Evolutionary conservation across 2,329 filamentous ascomycete genomes (phyloP), one percentile per base, ranked within the genome.

Genomic region (Cladosporium sp.): DNA sequence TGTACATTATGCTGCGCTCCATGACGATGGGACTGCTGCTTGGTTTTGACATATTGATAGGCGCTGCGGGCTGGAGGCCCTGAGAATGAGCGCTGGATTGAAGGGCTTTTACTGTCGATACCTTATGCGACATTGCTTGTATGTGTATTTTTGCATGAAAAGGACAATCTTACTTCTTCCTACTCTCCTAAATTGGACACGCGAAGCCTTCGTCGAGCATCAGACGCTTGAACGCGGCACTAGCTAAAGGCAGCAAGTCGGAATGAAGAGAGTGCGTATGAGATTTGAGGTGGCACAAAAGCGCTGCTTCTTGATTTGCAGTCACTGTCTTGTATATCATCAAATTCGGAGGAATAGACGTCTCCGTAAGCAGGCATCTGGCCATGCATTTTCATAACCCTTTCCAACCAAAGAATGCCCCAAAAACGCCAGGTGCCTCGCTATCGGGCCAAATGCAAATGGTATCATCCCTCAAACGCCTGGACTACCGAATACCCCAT

Each of bases 401-500:
- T 20, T 38, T 11, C 28, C 28, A 43, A 49, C 22, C 20, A 20
- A 47, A 37, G 37, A 14, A 22, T 15, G 11, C 20, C 36, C 19
- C 30, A 30, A 22, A 5, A 56, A 56, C 54, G 42, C 58, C 55
- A 28, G 22, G 25, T 49, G 40, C 57, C 9, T 51, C 64, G 63
- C 63, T 64, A 62, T 65, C 62, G 62, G 63, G 61, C 30, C 17
- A 25, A 59, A 56, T 56, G 36, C 38, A 47, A 59, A 22, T 55
- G 50, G 51, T 55, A 59, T 55, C 40, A 52, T 45, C 20, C 22
- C 14, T 8, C 1, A 14, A 6, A 40, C 6, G 19, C 17, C n/a
- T 5, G n/a, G 11, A 37, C 3, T 22, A 5, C 17, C 30, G 19
- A 28, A 69, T 57, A 60, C 63, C 61, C 67, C 67, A 58, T 69